Evolutionary conservation across 306 rosid genomes (phyloP), one percentile per base, ranked within the genome.

Genomic region (Leucaena leucocephala): DNA sequence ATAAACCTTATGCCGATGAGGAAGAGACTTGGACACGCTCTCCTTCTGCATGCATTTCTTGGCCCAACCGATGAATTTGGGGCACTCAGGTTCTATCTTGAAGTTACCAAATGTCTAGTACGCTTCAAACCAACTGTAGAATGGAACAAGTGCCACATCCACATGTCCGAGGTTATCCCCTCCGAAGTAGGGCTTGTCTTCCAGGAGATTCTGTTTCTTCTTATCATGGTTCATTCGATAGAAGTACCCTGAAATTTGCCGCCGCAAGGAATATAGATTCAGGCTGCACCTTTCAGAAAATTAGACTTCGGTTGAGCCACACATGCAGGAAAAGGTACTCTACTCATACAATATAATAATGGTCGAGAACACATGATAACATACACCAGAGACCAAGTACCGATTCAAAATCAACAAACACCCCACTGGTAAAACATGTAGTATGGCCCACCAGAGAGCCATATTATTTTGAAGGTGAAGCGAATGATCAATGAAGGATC

Each of bases 21-120:
- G 78, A 27, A 84, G 77, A 17, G 88, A 73, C 11, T 62, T 81
- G 19, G 78, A 33, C 42, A 81, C 81, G 38, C 83, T 81, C 48
- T 85, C 59, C n/a, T 22, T 77, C 57, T 78, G 75, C 78, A 77
- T 5, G 54, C 84, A 81, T 52, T 82, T 84, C n/a, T 38, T 81
- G 7, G 74, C 84, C 88, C 88, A 82, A 40, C 52, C 76, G 14
- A 78, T 9, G 15, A 85, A 33, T 67, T 82, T 75, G 36, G 84
- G 86, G 42, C 81, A 82, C 76, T 76, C 75, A 0, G 66, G 52
- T 8, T 42, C 77, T 8, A 72, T 40, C 34, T 78, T 76, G 65
- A 82, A 35, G 17, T 72, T 68, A 7, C 70, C 77, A 40, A 40
- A 66, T 1, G 52, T 66, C 57, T 82, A 77, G 16, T 44, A 76